phyloP scores from a whole-genome alignment of 352 stramenopile species.

The Globisporangium okanoganense region DNA sequence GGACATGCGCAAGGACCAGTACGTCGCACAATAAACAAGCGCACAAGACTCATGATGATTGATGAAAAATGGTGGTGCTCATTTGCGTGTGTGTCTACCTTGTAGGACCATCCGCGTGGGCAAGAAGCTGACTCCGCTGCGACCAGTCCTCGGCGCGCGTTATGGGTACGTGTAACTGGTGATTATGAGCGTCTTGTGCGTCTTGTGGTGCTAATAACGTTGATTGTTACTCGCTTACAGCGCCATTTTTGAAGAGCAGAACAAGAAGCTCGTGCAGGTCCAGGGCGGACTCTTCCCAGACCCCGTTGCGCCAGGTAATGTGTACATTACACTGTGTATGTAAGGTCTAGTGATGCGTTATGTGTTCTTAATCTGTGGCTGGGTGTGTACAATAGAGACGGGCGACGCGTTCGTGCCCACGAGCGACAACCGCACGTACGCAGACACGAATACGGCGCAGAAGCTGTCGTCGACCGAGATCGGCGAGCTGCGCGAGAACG shows the following conservation, averaged over 20 bases:
- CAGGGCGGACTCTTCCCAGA: conserved; percentile 77
- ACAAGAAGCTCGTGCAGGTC: conserved; percentile 73
- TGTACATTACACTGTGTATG: too few species aligned
- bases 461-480: conserved; percentile 72
- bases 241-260: conserved; percentile 81
- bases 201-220: not conserved
- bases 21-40: conserved; percentile 4
- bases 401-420: conserved; percentile 71
- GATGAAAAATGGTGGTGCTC: conserved; percentile 3
- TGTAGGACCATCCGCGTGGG: conserved; percentile 65
- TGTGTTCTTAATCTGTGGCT: not conserved
- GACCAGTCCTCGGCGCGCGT: conserved; percentile 62
- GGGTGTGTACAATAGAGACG: conserved; percentile 39
- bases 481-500: conserved; percentile 58
- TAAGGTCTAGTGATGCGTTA: not conserved
- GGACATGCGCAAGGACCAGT: conserved; percentile 66
- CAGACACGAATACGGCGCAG: conserved; percentile 84
- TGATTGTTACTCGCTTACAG: conserved; percentile 17
- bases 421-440: conserved; percentile 80
- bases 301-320: conserved; percentile 63
- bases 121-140: conserved; percentile 73
- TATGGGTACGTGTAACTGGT: conserved; percentile 43
- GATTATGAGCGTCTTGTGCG: not conserved
- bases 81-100: not conserved
- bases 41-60: conserved; percentile 2